Conservation (phyloP, 192 early-diverging fungal species). For the Coemansia javaensis region DNA sequence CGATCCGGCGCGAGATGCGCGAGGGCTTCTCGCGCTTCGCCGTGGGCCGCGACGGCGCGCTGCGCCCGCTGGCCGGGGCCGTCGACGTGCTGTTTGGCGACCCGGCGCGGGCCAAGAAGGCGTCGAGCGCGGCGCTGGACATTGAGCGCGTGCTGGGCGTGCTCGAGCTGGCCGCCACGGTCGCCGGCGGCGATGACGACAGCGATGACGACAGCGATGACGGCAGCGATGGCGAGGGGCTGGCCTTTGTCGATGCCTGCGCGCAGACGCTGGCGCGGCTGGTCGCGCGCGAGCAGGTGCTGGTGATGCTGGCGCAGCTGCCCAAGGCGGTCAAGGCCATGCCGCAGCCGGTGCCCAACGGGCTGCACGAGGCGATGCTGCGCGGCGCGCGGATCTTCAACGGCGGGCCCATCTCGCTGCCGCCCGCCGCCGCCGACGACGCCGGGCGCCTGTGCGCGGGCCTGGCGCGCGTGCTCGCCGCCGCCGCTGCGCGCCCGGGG, state of each 20-base stretch:
- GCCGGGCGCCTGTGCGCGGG: slow-evolving; percentile 2
- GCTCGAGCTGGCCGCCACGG: slow-evolving; percentile 10
- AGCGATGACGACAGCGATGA: background rate
- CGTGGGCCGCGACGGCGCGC: slow-evolving; percentile 8
- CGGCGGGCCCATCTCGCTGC: slow-evolving; percentile 21
- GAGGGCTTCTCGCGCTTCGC: slow-evolving; percentile 28
- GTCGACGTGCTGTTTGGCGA: slow-evolving; percentile 33
- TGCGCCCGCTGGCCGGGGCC: slow-evolving; percentile 16
- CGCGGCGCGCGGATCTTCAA: slow-evolving; percentile 27
- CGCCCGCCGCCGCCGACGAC: slow-evolving; percentile 1
- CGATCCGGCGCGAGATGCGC: slow-evolving; percentile 39
- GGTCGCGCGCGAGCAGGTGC: slow-evolving; percentile 34
- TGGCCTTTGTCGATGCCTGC: slow-evolving; percentile 21
- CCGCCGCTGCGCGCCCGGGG: background rate
- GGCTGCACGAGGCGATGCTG: slow-evolving; percentile 32
- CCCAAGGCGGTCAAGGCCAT: slow-evolving; percentile 35
- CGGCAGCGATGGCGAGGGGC: background rate
- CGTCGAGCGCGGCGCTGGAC: slow-evolving; percentile 26
- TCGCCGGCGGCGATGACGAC: background rate
- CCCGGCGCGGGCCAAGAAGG: slow-evolving; percentile 10
- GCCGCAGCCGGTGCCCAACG: slow-evolving; percentile 42
- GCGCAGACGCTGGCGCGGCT: slow-evolving; percentile 15
- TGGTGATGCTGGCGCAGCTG: slow-evolving; percentile 29
- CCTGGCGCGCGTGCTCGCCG: slow-evolving; percentile 7
- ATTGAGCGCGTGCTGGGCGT: slow-evolving; percentile 22